Evolutionary conservation across 345 rosid species (phyloP), one percentile per base, ranked within the genome.

Genomic region (Brassica rapa): DNA sequence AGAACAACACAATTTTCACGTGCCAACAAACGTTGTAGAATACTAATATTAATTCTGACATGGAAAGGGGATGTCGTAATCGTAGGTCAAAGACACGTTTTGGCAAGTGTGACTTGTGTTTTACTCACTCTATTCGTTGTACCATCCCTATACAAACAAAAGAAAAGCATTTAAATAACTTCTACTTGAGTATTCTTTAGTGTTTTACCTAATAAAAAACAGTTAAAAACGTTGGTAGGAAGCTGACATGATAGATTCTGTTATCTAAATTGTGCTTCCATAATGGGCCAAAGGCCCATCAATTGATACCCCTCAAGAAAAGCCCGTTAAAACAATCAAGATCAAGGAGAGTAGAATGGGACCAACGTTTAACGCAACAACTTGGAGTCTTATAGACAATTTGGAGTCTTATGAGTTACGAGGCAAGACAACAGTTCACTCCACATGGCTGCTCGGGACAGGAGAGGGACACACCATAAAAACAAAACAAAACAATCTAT

Each of bases 401-500:
- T 12, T 51, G 57, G 1, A 55, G 5, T 51, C 41, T 46, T 11
- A 27, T 67, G 61, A 37, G 43, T 46, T 16, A 27, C 39, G 72
- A 37, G 41, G 12, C 16, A 57, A 12, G 25, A 60, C 57, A 71
- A 33, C 24, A 39, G 56, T 37, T 24, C 60, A 53, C 60, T 53
- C 72, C 68, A 76, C 80, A 76, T 76, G 73, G 74, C 68, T 68
- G 68, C 25, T 68, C 14, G 19, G 60, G 62, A 60, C 67, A 72
- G 2, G 75, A 61, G 25, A 72, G 68, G 25, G 60, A 41, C 76
- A 65, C 66, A 65, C 62, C 43, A 63, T 37, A 68, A 23, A 61
- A 19, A 61, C 55, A 14, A 46, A 3, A 43, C 53, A 49, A n/a
- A 51, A 46, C 62, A 35, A 21, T 41, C 46, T 27, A 27, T 35